Evolutionary conservation across 2,329 filamentous ascomycete genomes (phyloP).

Genomic region (Cercospora janseana): DNA sequence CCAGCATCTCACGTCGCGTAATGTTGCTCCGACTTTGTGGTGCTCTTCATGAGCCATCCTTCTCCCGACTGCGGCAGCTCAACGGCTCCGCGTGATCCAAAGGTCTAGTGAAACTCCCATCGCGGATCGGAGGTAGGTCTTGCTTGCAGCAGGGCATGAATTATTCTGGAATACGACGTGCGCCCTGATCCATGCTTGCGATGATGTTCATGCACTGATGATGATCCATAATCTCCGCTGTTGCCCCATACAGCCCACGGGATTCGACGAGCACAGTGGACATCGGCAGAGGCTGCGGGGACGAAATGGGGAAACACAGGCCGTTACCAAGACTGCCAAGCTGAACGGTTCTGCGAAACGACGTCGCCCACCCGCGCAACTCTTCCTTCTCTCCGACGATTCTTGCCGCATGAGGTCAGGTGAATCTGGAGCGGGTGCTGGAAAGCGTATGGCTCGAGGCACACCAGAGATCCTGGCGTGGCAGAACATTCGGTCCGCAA

Average conservation of each 20-base stretch:
- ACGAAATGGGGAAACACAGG: background rate
- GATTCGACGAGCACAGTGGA: background rate
- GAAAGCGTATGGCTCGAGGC: conserved; percentile 5
- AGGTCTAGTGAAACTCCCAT: too few relatives aligned
- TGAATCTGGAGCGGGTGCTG: background rate
- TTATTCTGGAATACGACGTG: too few relatives aligned
- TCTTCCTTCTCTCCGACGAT: background rate
- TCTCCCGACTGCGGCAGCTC: too few relatives aligned
- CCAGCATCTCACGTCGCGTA: too few relatives aligned
- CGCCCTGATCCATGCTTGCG: conserved; percentile 2
- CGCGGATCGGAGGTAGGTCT: too few relatives aligned
- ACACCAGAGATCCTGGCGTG: background rate
- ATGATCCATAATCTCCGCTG: background rate
- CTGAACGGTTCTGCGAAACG: conserved; percentile 1
- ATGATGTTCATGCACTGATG: background rate
- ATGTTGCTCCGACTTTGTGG: too few relatives aligned
- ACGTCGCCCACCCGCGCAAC: background rate
- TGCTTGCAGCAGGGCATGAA: too few relatives aligned
- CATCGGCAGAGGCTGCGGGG: background rate
- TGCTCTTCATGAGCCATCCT: too few relatives aligned
- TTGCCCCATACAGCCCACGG: background rate
- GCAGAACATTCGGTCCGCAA: conserved; percentile 8
- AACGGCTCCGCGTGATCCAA: too few relatives aligned
- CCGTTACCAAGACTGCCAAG: background rate
- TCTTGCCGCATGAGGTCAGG: conserved; percentile 3